Evolutionary conservation across 352 stramenopile genomes (phyloP).

Genomic region (Globisporangium echinulatum): DNA sequence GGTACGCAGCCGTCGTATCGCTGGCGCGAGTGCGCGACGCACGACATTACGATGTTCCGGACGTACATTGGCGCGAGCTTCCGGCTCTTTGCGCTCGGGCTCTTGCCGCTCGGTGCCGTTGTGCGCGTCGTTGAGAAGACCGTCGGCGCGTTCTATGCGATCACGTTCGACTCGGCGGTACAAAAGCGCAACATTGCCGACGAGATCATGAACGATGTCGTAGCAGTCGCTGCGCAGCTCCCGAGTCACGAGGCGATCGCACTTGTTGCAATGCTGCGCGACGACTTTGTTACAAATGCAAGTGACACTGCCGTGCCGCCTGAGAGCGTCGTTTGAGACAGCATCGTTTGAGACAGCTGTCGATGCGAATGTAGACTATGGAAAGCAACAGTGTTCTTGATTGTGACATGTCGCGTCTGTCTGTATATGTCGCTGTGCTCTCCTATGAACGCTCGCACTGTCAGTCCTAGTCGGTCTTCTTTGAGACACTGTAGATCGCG

Average conservation of each 20-base stretch:
- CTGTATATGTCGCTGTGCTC: no score
- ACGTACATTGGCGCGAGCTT: slow-evolving; percentile 77
- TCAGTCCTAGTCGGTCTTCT: slow-evolving; percentile 72
- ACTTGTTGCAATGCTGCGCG: slow-evolving; percentile 39
- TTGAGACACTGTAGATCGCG: slow-evolving; percentile 86
- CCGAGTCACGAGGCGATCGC: slow-evolving; percentile 45
- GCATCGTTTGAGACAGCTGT: no score
- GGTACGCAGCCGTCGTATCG: slow-evolving; percentile 37
- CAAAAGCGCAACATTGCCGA: slow-evolving; percentile 49
- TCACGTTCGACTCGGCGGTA: slow-evolving; percentile 51
- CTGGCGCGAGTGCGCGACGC: slow-evolving; percentile 51
- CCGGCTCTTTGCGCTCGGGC: slow-evolving; percentile 39
- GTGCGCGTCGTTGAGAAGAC: slow-evolving; percentile 61
- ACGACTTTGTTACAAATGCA: slow-evolving; percentile 26
- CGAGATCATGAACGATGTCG: slow-evolving; percentile 60
- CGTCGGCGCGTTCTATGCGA: slow-evolving; percentile 37
- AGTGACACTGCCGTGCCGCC: no score
- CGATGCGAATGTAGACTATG: no score
- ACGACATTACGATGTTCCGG: slow-evolving; percentile 63
- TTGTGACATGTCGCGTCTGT: no score
- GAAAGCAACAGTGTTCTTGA: no score
- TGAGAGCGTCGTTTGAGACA: no score
- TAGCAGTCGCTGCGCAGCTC: slow-evolving; percentile 44
- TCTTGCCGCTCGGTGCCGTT: slow-evolving; percentile 47
- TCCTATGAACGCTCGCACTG: background rate